These are phyloP conservation scores for Thelonectria blattea DNA, from an alignment of 2,329 filamentous ascomycete species.

Conservation along the genomic window DNA sequence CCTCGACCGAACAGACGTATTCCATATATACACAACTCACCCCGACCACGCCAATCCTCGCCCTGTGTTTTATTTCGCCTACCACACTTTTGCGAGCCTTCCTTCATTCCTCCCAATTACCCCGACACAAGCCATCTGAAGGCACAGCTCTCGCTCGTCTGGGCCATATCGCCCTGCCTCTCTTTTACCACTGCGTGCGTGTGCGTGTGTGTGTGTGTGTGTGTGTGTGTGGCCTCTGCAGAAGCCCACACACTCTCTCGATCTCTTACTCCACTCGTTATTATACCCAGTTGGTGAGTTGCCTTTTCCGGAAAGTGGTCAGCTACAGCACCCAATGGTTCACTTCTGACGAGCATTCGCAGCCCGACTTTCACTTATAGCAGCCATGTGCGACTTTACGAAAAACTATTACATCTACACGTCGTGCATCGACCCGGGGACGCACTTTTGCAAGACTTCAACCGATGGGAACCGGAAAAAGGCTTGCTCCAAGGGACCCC, in stretches of 20 bases:
- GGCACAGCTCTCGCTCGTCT: not conserved
- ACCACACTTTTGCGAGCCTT: not conserved
- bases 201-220: too few species aligned
- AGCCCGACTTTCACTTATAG: not conserved
- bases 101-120: conserved; percentile 3
- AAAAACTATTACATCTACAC: conserved; percentile 82
- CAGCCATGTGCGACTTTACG: conserved; percentile 67
- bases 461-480: conserved; percentile 68
- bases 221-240: not conserved
- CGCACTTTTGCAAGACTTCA: conserved; percentile 74
- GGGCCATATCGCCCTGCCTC: not conserved
- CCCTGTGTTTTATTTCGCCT: not conserved
- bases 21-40: conserved; percentile 22
- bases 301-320: conserved; percentile 19
- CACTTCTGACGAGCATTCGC: conserved; percentile 7
- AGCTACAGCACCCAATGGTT: conserved; percentile 8
- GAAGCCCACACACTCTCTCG: not conserved
- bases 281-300: conserved; percentile 20
- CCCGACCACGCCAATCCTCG: conserved; percentile 13
- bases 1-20: not conserved
- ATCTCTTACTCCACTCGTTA: conserved; percentile 11
- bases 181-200: not conserved
- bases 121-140: conserved; percentile 1
- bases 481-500: conserved; percentile 67
- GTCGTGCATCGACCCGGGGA: conserved; percentile 69